Evolutionary conservation across 1,284 basidiomycete species (phyloP).

Genomic region (Cryptococcus sp.): DNA sequence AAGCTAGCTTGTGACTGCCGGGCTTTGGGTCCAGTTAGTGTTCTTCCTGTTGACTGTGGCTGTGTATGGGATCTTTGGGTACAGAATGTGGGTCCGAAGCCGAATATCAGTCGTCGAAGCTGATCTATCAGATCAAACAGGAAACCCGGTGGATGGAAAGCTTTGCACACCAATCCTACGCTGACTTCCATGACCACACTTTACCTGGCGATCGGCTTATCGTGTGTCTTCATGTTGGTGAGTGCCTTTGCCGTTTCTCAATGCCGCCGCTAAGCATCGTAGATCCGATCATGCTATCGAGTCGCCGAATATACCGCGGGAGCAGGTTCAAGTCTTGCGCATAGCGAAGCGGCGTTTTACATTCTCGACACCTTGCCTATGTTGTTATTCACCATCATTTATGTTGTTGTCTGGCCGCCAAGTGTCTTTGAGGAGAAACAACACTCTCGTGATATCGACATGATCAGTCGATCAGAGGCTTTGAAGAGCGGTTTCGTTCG

Average conservation of each 20-base stretch:
- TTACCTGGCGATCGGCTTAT: not conserved
- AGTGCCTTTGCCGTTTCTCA: not conserved
- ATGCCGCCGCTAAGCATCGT: not conserved
- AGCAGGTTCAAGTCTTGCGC: slow-evolving; percentile 12
- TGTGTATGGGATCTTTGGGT: slow-evolving; percentile 9
- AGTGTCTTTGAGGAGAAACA: not conserved
- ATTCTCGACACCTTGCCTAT: slow-evolving; percentile 18
- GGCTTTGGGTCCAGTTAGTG: slow-evolving; percentile 16
- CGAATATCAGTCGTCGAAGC: not conserved
- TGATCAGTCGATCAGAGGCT: not conserved
- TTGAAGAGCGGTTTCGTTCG: not conserved
- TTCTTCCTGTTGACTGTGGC: slow-evolving; percentile 10
- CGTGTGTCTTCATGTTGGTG: slow-evolving; percentile 3
- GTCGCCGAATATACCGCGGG: slow-evolving; percentile 22
- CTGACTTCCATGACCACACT: not conserved
- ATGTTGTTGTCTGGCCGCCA: slow-evolving; percentile 18
- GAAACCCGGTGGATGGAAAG: not conserved
- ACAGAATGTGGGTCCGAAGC: slow-evolving; percentile 4
- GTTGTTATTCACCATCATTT: slow-evolving; percentile 9
- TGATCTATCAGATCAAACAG: not conserved
- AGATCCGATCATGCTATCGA: slow-evolving; percentile 22
- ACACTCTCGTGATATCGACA: not conserved
- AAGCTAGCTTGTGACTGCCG: slow-evolving; percentile 14
- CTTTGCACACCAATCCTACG: not conserved
- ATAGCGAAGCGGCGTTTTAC: slow-evolving; percentile 20